phyloP scores from a whole-genome alignment of 2,329 filamentous ascomycete genomes.

The Hypoxylon sp. region DNA sequence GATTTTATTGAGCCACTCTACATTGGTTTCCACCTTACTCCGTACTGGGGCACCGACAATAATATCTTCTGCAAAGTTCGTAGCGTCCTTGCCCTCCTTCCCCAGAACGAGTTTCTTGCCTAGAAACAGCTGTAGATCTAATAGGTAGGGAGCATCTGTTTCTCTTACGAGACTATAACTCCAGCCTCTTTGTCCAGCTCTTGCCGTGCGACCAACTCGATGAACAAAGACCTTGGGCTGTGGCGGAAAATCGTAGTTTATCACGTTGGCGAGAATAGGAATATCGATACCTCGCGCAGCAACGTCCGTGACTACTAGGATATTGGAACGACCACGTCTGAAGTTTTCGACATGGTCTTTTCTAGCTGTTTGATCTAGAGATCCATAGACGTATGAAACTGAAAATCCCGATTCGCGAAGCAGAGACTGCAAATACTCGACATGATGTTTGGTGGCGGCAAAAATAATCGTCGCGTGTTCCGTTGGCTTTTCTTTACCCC shows the following conservation, averaged over 20 bases:
- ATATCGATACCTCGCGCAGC: slow-evolving; percentile 98
- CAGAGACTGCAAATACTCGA: slow-evolving; percentile 90
- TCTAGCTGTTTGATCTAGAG: slow-evolving; percentile 92
- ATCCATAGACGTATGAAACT: slow-evolving; percentile 94
- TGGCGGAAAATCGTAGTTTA: slow-evolving; percentile 98
- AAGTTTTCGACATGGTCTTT: slow-evolving; percentile 95
- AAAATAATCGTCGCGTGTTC: slow-evolving; percentile 96
- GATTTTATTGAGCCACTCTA: slow-evolving; percentile 87
- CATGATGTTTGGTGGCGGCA: slow-evolving; percentile 94
- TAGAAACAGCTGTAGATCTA: slow-evolving; percentile 95
- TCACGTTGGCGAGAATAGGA: slow-evolving; percentile 93
- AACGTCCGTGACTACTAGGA: slow-evolving; percentile 96
- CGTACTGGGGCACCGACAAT: slow-evolving; percentile 83
- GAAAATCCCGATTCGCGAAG: slow-evolving; percentile 86
- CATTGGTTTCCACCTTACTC: slow-evolving; percentile 79
- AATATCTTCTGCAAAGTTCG: slow-evolving; percentile 86
- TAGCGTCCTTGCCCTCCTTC: slow-evolving; percentile 69
- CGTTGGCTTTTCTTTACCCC: slow-evolving; percentile 79
- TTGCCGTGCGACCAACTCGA: slow-evolving; percentile 93
- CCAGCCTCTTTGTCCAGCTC: slow-evolving; percentile 94
- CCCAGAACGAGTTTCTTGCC: slow-evolving; percentile 87
- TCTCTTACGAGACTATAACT: slow-evolving; percentile 93
- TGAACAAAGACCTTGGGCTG: slow-evolving; percentile 98
- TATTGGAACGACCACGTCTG: slow-evolving; percentile 84
- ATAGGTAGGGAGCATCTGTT: slow-evolving; percentile 88